phyloP scores from a whole-genome alignment of 768 basidiomycete species.

The Termitomyces sp. region DNA sequence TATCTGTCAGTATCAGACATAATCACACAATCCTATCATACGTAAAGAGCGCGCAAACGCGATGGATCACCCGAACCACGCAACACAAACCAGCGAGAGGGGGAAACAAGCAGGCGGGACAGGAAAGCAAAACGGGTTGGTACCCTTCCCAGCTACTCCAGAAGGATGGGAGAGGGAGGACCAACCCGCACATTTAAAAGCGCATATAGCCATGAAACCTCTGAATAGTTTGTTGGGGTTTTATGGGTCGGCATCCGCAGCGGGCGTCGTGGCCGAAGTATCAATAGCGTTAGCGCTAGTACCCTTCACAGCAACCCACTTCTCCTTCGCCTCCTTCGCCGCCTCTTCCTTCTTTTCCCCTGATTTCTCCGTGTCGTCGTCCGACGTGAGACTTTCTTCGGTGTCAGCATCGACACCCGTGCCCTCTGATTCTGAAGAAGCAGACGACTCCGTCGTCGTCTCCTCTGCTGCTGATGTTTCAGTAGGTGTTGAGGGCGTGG shows the following conservation, averaged over 20 bases:
- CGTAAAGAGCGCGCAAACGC: constrained; percentile 12
- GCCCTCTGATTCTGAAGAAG: constrained; percentile 49
- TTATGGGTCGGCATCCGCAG: constrained; percentile 15
- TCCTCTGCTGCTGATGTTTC: constrained; percentile 22
- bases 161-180: neutral
- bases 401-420: constrained; percentile 67
- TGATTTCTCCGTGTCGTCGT: constrained; percentile 56
- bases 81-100: constrained; percentile 16
- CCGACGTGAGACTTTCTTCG: constrained; percentile 72
- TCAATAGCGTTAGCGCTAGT: constrained; percentile 7
- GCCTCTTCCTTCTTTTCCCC: constrained; percentile 26
- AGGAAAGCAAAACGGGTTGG: constrained; percentile 7
- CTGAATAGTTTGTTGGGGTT: constrained; percentile 2
- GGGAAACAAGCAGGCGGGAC: constrained; percentile 15
- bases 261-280: constrained; percentile 14
- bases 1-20: constrained; percentile 9
- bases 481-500: constrained; percentile 26
- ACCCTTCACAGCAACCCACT: constrained; percentile 74
- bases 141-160: neutral
- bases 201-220: constrained; percentile 4
- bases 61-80: constrained; percentile 16
- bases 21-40: constrained; percentile 3
- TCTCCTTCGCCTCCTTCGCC: constrained; percentile 57
- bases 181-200: constrained; percentile 3
- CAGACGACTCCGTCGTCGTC: constrained; percentile 23